A percentile compares a stretch with the other conserved stretches of the same genome.
Evolutionary conservation across 73 alveolate genomes (phyloP).

Genomic region (Loxodes magnus): DNA sequence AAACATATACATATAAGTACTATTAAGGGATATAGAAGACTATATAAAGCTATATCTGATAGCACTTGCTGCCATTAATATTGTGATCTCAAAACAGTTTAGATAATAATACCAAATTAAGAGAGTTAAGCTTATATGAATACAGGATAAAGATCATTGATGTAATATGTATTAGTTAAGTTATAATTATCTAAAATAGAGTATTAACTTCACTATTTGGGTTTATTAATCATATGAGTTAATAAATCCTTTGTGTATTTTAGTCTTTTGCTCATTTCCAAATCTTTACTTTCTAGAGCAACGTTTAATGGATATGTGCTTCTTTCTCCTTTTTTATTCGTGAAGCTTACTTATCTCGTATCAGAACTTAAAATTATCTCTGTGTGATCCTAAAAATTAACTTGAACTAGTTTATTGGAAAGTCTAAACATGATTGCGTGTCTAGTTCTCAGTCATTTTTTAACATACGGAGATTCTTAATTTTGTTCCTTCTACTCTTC

Average conservation of each 20-base stretch:
- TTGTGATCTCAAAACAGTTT: no score
- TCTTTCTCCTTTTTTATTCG: constrained; percentile 68
- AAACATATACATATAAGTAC: no score
- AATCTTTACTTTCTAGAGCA: constrained; percentile 65
- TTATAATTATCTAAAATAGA: no score
- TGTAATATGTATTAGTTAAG: no score
- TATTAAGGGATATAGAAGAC: no score
- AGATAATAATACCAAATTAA: no score
- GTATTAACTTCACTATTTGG: no score
- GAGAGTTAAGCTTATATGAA: no score
- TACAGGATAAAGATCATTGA: no score
- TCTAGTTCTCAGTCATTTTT: constrained; percentile 66
- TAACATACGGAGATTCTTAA: no score
- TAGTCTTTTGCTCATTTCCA: constrained; percentile 81
- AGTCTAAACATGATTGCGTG: constrained; percentile 88
- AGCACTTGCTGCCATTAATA: no score
- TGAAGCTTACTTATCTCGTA: constrained; percentile 64
- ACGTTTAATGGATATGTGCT: constrained; percentile 42
- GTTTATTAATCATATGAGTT: constrained; percentile 70
- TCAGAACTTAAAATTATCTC: constrained; percentile 78
- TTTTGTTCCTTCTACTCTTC: constrained; percentile 11
- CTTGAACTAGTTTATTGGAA: constrained; percentile 80
- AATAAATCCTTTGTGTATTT: constrained; percentile 78
- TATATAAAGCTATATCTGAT: no score
- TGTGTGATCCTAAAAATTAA: constrained; percentile 80